Evolutionary conservation across 2,329 filamentous ascomycete genomes (phyloP).

Genomic region (Scedosporium minutisporum): DNA sequence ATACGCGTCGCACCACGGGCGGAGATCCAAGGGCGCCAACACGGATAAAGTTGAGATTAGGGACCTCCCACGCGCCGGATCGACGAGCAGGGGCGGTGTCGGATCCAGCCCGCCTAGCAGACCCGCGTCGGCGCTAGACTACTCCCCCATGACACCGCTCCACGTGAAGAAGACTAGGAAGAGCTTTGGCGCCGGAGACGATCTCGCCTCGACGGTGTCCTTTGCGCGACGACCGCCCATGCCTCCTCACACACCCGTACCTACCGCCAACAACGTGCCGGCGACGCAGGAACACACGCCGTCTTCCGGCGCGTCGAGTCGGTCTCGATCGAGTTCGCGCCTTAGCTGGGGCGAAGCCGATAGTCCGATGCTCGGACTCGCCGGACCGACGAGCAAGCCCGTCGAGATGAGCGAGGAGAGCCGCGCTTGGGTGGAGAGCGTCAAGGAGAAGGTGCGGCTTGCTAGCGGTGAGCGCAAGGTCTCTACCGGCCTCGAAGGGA

Average conservation of each 20-base stretch:
- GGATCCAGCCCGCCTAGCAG: conserved; percentile 31
- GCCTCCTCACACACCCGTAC: conserved; percentile 30
- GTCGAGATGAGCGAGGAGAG: conserved; percentile 63
- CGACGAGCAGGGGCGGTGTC: background rate
- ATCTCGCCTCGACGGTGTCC: conserved; percentile 7
- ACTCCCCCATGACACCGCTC: conserved; percentile 37
- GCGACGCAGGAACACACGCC: conserved; percentile 27
- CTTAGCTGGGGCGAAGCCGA: conserved; percentile 51
- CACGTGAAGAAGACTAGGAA: conserved; percentile 44
- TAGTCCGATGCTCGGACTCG: conserved; percentile 53
- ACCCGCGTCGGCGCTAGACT: conserved; percentile 23
- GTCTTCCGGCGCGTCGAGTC: conserved; percentile 32
- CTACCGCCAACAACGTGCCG: conserved; percentile 8
- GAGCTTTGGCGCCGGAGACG: conserved; percentile 27
- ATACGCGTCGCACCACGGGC: conserved; percentile 84
- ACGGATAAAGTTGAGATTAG: conserved; percentile 50
- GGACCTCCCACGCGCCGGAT: conserved; percentile 29
- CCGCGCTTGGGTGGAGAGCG: conserved; percentile 70
- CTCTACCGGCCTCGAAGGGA: conserved; percentile 10
- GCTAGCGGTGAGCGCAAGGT: conserved; percentile 50
- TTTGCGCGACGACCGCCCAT: conserved; percentile 15
- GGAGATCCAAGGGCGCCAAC: conserved; percentile 42
- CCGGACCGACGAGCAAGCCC: conserved; percentile 57
- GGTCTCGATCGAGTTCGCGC: conserved; percentile 43
- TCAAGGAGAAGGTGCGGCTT: conserved; percentile 68